Base-by-base conservation (phyloP, 1,284 basidiomycete species). In the Agaricales sp. region DNA sequence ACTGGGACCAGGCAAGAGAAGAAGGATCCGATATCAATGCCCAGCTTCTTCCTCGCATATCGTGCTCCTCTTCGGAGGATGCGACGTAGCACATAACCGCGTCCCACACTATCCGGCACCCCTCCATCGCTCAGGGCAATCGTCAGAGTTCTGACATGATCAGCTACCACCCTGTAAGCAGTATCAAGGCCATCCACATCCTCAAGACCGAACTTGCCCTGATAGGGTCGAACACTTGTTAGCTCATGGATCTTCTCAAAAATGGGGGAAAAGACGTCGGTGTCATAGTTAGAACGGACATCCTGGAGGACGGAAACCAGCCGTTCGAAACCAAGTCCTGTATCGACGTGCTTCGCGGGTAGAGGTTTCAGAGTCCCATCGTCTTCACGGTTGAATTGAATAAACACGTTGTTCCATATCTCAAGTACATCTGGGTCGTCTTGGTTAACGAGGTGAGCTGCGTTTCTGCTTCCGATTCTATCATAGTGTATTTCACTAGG, bases 321-420 rank as follows among this genome's bases (percentile, higher is more conserved):
- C 52, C 95, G 91, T 68, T 99, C 95, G 65, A 96, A 99, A 50
- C 95, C 95, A 92, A 99, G 93, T 51, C 95, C 95, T 12, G 95
- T 99, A 65, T 99, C 95, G 55, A 99, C 88, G 61, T 99, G 95
- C 67, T 94, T 92, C 45, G 87, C 82, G 20, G 96, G 95, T 16
- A 99, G 77, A 1, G 80, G 56, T 51, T 80, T 82, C 14, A 99
- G 76, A 14, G 82, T 80, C 48, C 89, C 88, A 53, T 93, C 87
- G 38, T 83, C 78, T 67, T 98, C 95, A 38, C 95, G 87, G 67
- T 99, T 99, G 74, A 89, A 99, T 61, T 97, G 93, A 62, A 99
- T 98, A 67, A 98, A 99, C 51, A 99, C 95, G 66, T 96, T 96
- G 74, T 99, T 99, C 95, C 95, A 99, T 59, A 99, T 94, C 68